Conservation (phyloP, 2,329 filamentous ascomycete genomes). For the Fusarium bulbicola region DNA sequence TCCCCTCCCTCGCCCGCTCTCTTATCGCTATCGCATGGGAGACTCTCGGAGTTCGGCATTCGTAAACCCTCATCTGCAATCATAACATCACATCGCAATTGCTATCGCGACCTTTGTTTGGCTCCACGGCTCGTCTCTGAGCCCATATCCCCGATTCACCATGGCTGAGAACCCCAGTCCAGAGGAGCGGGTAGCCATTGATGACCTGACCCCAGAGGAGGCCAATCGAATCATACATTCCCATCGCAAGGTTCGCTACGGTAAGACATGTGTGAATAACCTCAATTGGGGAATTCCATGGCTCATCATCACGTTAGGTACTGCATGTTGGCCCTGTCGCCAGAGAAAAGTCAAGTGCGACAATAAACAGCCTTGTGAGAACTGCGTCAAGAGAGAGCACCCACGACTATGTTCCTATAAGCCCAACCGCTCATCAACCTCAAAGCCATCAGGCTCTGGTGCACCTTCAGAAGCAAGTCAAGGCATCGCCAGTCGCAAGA, state of each 20-base stretch:
- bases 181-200: slow-evolving; percentile 57
- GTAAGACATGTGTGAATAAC: slow-evolving; percentile 53
- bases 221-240: slow-evolving; percentile 75
- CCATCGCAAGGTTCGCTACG: slow-evolving; percentile 74
- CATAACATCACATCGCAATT: slow-evolving; percentile 38
- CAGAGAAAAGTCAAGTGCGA: slow-evolving; percentile 76
- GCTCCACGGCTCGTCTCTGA: slow-evolving; percentile 36
- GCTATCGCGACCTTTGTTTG: slow-evolving; percentile 38
- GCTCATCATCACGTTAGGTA: slow-evolving; percentile 54
- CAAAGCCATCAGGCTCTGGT: slow-evolving; percentile 48
- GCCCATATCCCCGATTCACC: slow-evolving; percentile 39
- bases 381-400: slow-evolving; percentile 73
- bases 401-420: slow-evolving; percentile 73
- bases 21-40: slow-evolving; percentile 35
- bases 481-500: slow-evolving; percentile 43
- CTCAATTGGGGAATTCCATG: slow-evolving; percentile 9
- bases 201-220: slow-evolving; percentile 71
- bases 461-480: slow-evolving; percentile 38
- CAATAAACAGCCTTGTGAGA: slow-evolving; percentile 74
- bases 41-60: slow-evolving; percentile 51
- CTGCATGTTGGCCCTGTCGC: slow-evolving; percentile 73
- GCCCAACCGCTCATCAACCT: slow-evolving; percentile 60
- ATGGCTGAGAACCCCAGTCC: slow-evolving; percentile 58
- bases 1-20: slow-evolving; percentile 37
- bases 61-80: slow-evolving; percentile 40